A percentile compares a stretch with the other conserved stretches of the same genome.
Conservation (phyloP, 805 yeast species). For the Yamadazyma sp. region DNA sequence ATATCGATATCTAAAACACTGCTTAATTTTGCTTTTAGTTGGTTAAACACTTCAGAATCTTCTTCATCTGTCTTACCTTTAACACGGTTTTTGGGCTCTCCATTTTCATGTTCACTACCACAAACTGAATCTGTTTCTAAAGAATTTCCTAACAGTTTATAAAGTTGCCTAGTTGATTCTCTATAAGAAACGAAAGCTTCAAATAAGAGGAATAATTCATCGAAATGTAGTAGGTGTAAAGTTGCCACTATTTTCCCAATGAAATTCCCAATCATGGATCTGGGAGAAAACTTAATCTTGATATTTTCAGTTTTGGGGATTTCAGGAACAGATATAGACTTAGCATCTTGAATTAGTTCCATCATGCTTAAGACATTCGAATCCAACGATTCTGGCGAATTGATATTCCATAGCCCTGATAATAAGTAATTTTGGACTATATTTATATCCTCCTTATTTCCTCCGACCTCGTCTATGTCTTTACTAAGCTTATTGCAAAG, state of each 20-base stretch:
- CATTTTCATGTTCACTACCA: neutral
- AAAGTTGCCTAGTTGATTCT: slow-evolving; percentile 21
- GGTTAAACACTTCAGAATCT: slow-evolving; percentile 15
- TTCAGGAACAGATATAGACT: slow-evolving; percentile 1
- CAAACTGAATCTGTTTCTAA: neutral
- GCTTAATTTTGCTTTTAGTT: slow-evolving; percentile 13
- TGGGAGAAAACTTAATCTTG: slow-evolving; percentile 13
- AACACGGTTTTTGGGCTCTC: neutral
- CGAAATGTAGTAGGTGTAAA: slow-evolving; percentile 32
- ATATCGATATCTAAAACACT: slow-evolving; percentile 8
- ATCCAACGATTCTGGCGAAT: slow-evolving; percentile 48
- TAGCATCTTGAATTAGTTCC: slow-evolving; percentile 8
- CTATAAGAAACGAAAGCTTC: slow-evolving; percentile 35
- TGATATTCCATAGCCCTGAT: slow-evolving; percentile 42
- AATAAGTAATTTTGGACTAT: slow-evolving; percentile 5
- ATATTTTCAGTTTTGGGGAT: neutral
- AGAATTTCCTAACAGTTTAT: slow-evolving; percentile 10
- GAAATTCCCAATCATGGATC: slow-evolving; percentile 30
- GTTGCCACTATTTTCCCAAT: slow-evolving; percentile 30
- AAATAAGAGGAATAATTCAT: slow-evolving; percentile 31
- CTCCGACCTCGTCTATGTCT: slow-evolving; percentile 1
- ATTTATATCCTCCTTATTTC: slow-evolving; percentile 4
- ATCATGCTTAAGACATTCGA: slow-evolving; percentile 6
- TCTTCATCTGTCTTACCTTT: slow-evolving; percentile 7
- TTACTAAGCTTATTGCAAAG: slow-evolving; percentile 20